Evolutionary conservation across 345 rosid genomes (phyloP), one percentile per base, ranked within the genome.

Genomic region (Clausena lansium): DNA sequence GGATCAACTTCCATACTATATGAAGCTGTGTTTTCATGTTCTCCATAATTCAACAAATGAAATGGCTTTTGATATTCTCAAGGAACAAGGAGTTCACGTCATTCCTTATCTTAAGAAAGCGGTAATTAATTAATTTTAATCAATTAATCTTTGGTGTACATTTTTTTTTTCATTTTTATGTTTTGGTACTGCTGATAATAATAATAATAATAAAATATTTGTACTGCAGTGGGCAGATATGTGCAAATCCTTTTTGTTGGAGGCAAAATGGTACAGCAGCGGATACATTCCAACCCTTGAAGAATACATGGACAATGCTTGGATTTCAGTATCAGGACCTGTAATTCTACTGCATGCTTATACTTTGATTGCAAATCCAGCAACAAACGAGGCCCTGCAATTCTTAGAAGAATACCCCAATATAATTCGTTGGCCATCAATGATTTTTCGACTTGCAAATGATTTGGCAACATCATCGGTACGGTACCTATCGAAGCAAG

Each of bases 391-490:
- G 63, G 66, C 76, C 20, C 22, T 77, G 28, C n/a, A 79, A 10
- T 35, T 41, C 33, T 76, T 81, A 11, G 52, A 71, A 35, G 72
- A 71, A 55, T 68, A 76, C 61, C 75, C 45, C 7, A 47, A 70
- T 3, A 4, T 78, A 11, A 55, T 81, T 63, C 66, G 57, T 9
- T 76, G 71, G 28, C 78, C 87, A 3, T 84, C 90, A 32, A 66
- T 72, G 30, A 72, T 83, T 72, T 25, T 82, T 11, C 80, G 88
- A 36, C 79, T 87, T 9, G 73, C 81, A 1, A 60, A 87, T 58
- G 90, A 89, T 78, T 73, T 89, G 7, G 90, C 81, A 58, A 89
- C 92, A 38, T 84, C 89, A 1, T 14, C 77, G 78, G 90, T 87
- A 32, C 9, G 60, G 1, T 39, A 39, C 11, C 45, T 39, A 39